These are phyloP conservation scores for Fusarium cicatricum DNA, from an alignment of 2,329 filamentous ascomycete species.

Conservation along the genomic window DNA sequence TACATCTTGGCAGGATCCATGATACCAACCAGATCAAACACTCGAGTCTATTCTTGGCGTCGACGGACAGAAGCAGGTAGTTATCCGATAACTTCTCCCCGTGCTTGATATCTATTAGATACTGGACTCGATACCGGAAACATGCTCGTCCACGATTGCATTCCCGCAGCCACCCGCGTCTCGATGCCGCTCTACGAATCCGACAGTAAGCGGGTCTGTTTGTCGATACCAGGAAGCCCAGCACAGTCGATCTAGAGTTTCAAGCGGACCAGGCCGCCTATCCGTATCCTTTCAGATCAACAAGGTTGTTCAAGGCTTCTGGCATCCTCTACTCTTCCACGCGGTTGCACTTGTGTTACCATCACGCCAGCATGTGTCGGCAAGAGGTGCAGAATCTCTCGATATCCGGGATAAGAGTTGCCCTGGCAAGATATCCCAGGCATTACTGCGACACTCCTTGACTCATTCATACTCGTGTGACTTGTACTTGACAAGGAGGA, in stretches of 20 bases:
- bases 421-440: constrained; percentile 12
- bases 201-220: background rate
- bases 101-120: constrained; percentile 7
- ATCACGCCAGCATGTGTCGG: background rate
- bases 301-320: constrained; percentile 1
- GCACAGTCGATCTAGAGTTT: background rate
- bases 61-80: too few species aligned
- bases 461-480: background rate
- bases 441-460: background rate
- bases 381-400: constrained; percentile 26
- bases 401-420: background rate
- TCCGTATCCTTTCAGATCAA: background rate
- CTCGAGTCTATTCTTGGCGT: too few species aligned
- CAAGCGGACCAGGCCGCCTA: background rate
- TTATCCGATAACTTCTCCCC: too few species aligned
- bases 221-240: background rate
- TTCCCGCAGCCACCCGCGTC: constrained; percentile 26
- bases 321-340: constrained; percentile 3
- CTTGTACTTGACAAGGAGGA: background rate
- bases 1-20: too few species aligned
- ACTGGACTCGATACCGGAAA: background rate
- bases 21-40: too few species aligned
- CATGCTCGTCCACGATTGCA: constrained; percentile 10
- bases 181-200: background rate
- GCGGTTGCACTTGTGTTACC: constrained; percentile 21